Evolutionary conservation across 441 rosid species (phyloP), one percentile per base, ranked within the genome.

Genomic region (Gossypium gossypioides): DNA sequence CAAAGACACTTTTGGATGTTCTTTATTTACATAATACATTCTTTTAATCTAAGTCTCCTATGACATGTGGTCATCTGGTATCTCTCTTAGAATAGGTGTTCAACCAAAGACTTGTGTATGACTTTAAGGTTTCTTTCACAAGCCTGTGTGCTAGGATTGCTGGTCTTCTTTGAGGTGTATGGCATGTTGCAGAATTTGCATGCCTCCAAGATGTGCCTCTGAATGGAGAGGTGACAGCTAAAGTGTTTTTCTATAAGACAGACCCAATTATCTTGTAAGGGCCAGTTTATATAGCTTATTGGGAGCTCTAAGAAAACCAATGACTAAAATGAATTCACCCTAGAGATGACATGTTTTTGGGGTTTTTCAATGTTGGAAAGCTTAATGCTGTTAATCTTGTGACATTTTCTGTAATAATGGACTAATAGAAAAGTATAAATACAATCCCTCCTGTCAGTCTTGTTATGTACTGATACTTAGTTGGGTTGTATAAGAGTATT

Each of bases 161-260:
- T 63, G 51, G 68, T 63, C 44, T 42, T 1, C 32, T 63, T 63
- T 12, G 27, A 18, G 68, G 15, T 18, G 18, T 64, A 40, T 40
- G 32, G 32, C 52, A 64, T 10, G 16, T 40, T 64, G 68, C 68
- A 2, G 8, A 40, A 64, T 1, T 40, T 40, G 54, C 52, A 10
- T 40, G 25, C 68, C 68, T 42, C 29, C 10, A 21, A 42, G 68
- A 19, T 64, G 52, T 64, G 52, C 68, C 18, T 64, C 52, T 64
- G 68, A 64, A 40, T 40, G 15, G 25, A 40, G 52, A 16, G 51
- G 1, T 48, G 21, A 62, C 29, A n/a, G 12, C 8, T 42, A 15
- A 32, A 32, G 46, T 15, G 40, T 61, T 60, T 21, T 25, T 29
- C 24, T 55, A 55, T 55, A 18, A 55, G 22, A 22, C 22, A 15